Conservation (phyloP, 768 basidiomycete genomes). For the Pleurotus eryngii region DNA sequence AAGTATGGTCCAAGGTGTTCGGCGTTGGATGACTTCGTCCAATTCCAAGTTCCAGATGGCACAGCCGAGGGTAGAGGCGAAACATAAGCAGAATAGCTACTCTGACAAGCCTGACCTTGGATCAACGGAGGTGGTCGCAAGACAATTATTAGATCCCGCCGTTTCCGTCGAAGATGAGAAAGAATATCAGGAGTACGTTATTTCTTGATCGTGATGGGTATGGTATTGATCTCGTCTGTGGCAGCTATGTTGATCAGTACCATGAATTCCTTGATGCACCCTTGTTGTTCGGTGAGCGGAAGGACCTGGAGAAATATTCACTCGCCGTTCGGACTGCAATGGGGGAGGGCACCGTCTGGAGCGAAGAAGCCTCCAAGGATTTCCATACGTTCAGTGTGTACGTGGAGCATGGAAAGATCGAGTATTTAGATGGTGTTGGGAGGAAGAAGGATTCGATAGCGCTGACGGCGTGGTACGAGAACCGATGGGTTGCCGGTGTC, state of each 20-base stretch:
- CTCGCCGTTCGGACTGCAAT: conserved; percentile 47
- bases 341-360: conserved; percentile 35
- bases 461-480: conserved; percentile 44
- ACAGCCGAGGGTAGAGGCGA: conserved; percentile 33
- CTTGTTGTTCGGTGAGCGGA: conserved; percentile 48
- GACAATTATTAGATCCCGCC: conserved; percentile 53
- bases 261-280: conserved; percentile 61
- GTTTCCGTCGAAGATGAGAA: conserved; percentile 62
- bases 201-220: not conserved
- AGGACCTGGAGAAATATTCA: conserved; percentile 56
- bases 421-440: conserved; percentile 30
- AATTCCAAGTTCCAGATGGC: conserved; percentile 36
- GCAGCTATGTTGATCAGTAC: conserved; percentile 68
- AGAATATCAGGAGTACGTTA: conserved; percentile 68
- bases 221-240: not conserved
- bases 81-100: conserved; percentile 19
- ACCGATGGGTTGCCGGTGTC: conserved; percentile 25
- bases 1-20: conserved; percentile 76
- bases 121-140: conserved; percentile 60
- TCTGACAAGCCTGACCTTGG: conserved; percentile 28
- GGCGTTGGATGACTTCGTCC: conserved; percentile 72
- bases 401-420: conserved; percentile 37
- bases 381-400: conserved; percentile 30
- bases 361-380: conserved; percentile 39
- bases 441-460: conserved; percentile 28